phyloP scores from a whole-genome alignment of 73 alveolate genomes.

The Tetrahymena malaccensis region DNA sequence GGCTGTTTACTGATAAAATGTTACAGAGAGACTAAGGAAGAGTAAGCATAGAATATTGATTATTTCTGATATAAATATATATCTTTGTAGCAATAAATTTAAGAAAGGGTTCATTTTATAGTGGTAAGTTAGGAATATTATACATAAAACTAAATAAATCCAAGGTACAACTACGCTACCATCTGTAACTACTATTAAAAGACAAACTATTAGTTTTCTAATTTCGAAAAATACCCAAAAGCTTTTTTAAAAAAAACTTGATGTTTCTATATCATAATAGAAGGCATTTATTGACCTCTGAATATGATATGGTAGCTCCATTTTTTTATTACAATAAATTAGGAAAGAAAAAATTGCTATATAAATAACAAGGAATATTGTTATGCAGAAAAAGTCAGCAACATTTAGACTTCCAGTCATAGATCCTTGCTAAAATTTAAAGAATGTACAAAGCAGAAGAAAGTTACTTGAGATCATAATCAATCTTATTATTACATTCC shows the following conservation, averaged over 20 bases:
- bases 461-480: neutral
- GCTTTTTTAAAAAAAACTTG: neutral
- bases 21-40: neutral
- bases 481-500: neutral
- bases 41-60: neutral
- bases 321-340: neutral
- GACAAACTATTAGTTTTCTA: neutral
- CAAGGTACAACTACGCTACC: neutral
- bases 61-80: neutral
- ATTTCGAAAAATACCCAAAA: neutral
- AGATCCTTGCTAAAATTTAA: neutral
- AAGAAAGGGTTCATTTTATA: neutral
- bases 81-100: neutral
- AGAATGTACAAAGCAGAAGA: neutral
- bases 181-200: neutral
- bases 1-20: neutral
- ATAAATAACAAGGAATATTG: neutral
- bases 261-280: neutral
- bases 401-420: neutral
- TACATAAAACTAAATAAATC: neutral
- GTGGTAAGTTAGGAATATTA: neutral
- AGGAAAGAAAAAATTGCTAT: neutral
- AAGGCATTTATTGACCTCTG: neutral
- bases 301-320: neutral
- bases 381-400: neutral